Evolutionary conservation across 257 asterid genomes (phyloP).

Genomic region (Pogostemon cablin): DNA sequence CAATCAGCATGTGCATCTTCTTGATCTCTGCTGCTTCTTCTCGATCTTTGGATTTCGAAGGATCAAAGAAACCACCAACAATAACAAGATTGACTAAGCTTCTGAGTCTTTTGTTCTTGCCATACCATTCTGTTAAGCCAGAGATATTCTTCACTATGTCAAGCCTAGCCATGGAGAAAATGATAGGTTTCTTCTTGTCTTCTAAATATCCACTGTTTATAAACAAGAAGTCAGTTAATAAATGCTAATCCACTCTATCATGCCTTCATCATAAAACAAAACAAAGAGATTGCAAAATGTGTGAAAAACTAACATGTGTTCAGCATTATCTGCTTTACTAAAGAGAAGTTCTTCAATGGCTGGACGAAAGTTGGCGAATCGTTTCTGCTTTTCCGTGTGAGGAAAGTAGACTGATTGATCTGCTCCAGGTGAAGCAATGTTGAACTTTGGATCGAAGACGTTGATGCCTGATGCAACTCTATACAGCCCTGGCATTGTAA

Average conservation of each 20-base stretch:
- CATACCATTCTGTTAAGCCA: constrained; percentile 90
- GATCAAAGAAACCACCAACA: constrained; percentile 91
- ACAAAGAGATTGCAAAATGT: background rate
- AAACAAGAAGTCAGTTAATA: background rate
- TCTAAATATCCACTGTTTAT: constrained; percentile 68
- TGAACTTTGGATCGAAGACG: constrained; percentile 87
- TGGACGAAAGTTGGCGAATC: constrained; percentile 53
- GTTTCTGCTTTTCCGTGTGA: constrained; percentile 61
- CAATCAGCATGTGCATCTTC: constrained; percentile 76
- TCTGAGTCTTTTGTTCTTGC: constrained; percentile 77
- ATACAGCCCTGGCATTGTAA: constrained; percentile 83
- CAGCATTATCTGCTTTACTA: constrained; percentile 60
- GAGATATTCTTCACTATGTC: constrained; percentile 78
- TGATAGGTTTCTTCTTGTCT: constrained; percentile 75
- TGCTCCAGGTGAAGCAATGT: constrained; percentile 90
- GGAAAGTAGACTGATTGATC: constrained; percentile 87
- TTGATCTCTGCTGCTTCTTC: constrained; percentile 84
- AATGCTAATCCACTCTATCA: background rate
- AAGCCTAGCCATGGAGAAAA: constrained; percentile 96
- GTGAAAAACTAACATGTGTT: constrained; percentile 67
- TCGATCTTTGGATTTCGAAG: constrained; percentile 79
- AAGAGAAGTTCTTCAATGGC: constrained; percentile 83
- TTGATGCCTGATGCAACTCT: constrained; percentile 83
- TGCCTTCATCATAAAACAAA: background rate
- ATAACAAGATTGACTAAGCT: constrained; percentile 76